phyloP scores from a whole-genome alignment of 2,329 filamentous ascomycete species.

The Ilyonectria destructans region DNA sequence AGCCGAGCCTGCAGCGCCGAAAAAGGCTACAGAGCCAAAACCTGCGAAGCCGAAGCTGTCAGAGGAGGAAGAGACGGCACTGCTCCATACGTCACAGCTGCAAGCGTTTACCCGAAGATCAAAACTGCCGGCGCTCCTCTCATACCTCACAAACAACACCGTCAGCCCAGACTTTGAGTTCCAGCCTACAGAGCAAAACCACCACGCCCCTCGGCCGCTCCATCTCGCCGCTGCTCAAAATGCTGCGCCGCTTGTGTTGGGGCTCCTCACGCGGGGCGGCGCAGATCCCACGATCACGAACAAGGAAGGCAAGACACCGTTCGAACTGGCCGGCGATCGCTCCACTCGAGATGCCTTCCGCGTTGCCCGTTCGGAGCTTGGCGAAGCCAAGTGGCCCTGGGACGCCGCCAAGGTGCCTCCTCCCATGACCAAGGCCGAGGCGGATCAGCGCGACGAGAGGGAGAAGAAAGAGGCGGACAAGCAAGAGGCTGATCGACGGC shows the following conservation, averaged over 20 bases:
- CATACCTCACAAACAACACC: conserved; percentile 85
- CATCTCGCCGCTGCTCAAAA: conserved; percentile 90
- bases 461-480: conserved; percentile 80
- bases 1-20: conserved; percentile 54
- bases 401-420: conserved; percentile 80
- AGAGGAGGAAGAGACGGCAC: conserved; percentile 87
- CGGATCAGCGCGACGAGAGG: conserved; percentile 77
- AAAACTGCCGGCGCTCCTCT: conserved; percentile 88
- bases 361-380: conserved; percentile 86
- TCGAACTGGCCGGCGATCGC: conserved; percentile 90
- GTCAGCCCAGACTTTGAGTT: conserved; percentile 83
- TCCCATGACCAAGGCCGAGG: conserved; percentile 79
- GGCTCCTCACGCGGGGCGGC: conserved; percentile 81
- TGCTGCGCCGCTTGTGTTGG: conserved; percentile 81
- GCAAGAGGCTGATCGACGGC: conserved; percentile 80
- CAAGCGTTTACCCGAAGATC: conserved; percentile 91
- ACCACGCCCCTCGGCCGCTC: conserved; percentile 87
- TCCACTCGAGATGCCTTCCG: conserved; percentile 92
- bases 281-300: conserved; percentile 83
- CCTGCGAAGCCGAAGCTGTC: conserved; percentile 76
- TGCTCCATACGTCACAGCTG: conserved; percentile 90
- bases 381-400: conserved; percentile 86
- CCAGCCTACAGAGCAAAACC: conserved; percentile 78
- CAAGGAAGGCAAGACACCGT: conserved; percentile 85
- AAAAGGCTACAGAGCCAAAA: conserved; percentile 62